Base-by-base conservation (phyloP, 495 filamentous ascomycete genomes). In the Penicillium pancosmium region DNA sequence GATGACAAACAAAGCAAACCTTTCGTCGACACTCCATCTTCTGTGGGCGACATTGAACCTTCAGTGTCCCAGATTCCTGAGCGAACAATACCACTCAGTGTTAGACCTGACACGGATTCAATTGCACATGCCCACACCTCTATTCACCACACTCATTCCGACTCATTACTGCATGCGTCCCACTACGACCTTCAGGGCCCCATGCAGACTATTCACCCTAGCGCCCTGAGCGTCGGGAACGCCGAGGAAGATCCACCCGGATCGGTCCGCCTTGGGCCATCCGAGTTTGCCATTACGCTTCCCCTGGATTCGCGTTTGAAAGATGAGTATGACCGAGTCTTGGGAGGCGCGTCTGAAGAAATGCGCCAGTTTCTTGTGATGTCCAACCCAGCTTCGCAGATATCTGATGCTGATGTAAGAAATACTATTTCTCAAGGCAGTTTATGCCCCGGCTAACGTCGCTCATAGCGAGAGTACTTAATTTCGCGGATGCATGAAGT, bases 221-320 rank as follows among this genome's bases (percentile, higher is more conserved):
- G 74, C 53, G 76, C 70, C 15, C 68, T 80, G 46, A 70, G 73
- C 19, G 68, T 73, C n/a, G 68, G 40, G 3, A 54, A 68, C 51
- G 47, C 50, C 11, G 72, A 75, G 23, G 65, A 73, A 34, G 15
- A 47, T n/a, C 23, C 52, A 9, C 75, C 73, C 6, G 78, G 78
- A n/a, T 73, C 76, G 16, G 55, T 80, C 27, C 59, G 67, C 18
- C 73, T 80, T 55, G 76, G 78, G 1, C 69, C 73, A 16, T 70
- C 70, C 5, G 78, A 80, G 52, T 80, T 76, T 56, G 76, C 78
- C 19, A 62, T 80, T 0, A 68, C 73, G 13, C 72, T 80, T 49
- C 76, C 78, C 1, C 78, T 80, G 73, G 76, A 80, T 59, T 76
- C 76, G 11, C 67, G 76, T 31, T 67, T 78, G 4, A 78, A 78